phyloP scores from a whole-genome alignment of 305 asterid genomes.

The Petunia hybrid region DNA sequence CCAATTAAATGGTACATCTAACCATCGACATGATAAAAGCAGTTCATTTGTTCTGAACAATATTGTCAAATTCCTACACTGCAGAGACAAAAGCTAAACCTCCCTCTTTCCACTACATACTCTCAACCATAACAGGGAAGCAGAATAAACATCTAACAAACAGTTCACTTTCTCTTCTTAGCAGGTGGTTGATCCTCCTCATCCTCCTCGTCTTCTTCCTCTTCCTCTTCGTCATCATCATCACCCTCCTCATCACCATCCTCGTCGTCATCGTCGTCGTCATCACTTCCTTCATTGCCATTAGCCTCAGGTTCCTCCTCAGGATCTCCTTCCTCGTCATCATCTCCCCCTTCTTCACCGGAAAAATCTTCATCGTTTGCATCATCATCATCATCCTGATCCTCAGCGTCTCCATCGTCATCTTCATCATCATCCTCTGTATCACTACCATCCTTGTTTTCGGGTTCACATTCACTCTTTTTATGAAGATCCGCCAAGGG shows the following conservation, averaged over 20 bases:
- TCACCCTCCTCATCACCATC: constrained; percentile 45
- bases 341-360: constrained; percentile 65
- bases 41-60: constrained; percentile 42
- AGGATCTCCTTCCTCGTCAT: constrained; percentile 57
- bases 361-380: constrained; percentile 42
- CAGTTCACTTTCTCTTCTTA: constrained; percentile 83
- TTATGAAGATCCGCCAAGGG: constrained; percentile 61
- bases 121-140: constrained; percentile 49
- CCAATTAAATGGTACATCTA: constrained; percentile 29
- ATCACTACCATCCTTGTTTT: constrained; percentile 74
- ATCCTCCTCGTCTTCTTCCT: constrained; percentile 56
- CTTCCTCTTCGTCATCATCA: constrained; percentile 44
- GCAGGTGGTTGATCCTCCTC: constrained; percentile 88
- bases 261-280: constrained; percentile 40
- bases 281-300: constrained; percentile 54
- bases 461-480: constrained; percentile 52
- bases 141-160: constrained; percentile 41
- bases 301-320: constrained; percentile 55
- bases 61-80: constrained; percentile 54
- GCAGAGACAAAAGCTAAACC: constrained; percentile 49
- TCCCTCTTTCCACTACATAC: constrained; percentile 56
- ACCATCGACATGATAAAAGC: constrained; percentile 51
- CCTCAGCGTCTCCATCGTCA: constrained; percentile 54
- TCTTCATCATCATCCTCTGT: constrained; percentile 84
- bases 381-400: constrained; percentile 41